These are phyloP conservation scores for Phaeotremella fagi DNA, from an alignment of 768 basidiomycete species.

Conservation along the genomic window DNA sequence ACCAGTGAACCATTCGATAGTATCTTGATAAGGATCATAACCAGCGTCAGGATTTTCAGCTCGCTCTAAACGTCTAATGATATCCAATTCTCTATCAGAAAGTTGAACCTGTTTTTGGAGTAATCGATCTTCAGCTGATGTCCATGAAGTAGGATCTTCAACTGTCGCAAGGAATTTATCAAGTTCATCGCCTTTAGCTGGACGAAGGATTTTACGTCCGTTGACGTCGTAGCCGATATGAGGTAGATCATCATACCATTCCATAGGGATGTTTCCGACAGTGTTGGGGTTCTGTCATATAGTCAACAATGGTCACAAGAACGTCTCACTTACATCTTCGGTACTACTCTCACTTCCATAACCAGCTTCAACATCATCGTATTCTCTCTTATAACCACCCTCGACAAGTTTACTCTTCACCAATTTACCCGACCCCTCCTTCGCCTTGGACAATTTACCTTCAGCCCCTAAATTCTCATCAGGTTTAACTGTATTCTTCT, in stretches of 20 bases:
- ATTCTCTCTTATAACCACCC: conserved; percentile 46
- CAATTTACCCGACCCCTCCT: conserved; percentile 39
- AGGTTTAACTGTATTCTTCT: conserved; percentile 44
- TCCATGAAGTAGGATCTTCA: conserved; percentile 90
- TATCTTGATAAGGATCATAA: conserved; percentile 91
- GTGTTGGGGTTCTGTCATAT: conserved; percentile 75
- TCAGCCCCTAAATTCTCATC: conserved; percentile 40
- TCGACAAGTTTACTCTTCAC: conserved; percentile 39
- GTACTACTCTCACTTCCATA: conserved; percentile 50
- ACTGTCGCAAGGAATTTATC: conserved; percentile 93
- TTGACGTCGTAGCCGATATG: conserved; percentile 95
- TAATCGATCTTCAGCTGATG: conserved; percentile 84
- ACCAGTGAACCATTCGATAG: conserved; percentile 93
- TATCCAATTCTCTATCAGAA: conserved; percentile 84
- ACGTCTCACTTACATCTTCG: conserved; percentile 49
- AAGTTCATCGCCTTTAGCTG: conserved; percentile 90
- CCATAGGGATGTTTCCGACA: conserved; percentile 88
- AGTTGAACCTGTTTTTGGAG: conserved; percentile 79
- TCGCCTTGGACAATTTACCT: conserved; percentile 38
- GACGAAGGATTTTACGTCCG: conserved; percentile 87
- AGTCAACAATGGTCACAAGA: neutral
- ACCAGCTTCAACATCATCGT: conserved; percentile 49
- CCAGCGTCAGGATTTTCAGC: conserved; percentile 83
- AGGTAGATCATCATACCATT: conserved; percentile 99
- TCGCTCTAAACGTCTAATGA: conserved; percentile 83